A percentile compares a stretch with the other conserved stretches of the same genome.
Conservation (phyloP, 2,329 filamentous ascomycete genomes). For the Cephalotrichum gorgonifer region DNA sequence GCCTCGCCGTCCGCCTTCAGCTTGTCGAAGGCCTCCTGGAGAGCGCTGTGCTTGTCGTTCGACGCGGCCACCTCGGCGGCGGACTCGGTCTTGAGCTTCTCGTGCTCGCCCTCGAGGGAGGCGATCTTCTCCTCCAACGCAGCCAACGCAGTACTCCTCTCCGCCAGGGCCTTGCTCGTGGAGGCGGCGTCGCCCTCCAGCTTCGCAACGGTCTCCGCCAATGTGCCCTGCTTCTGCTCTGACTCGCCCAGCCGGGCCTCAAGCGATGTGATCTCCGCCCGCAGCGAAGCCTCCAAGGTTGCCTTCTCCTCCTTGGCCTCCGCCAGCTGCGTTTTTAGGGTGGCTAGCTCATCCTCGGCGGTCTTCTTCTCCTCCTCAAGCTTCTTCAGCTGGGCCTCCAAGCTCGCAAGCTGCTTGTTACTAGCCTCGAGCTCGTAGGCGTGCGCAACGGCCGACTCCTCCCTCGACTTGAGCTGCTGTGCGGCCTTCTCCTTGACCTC, state of each 20-base stretch:
- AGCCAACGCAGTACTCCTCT: slow-evolving; percentile 17
- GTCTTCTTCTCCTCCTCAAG: slow-evolving; percentile 18
- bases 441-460: slow-evolving; percentile 15
- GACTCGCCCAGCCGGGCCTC: slow-evolving; percentile 23
- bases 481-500: slow-evolving; percentile 11
- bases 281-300: slow-evolving; percentile 18
- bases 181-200: slow-evolving; percentile 21
- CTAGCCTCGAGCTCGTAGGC: slow-evolving; percentile 11
- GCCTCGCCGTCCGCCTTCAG: slow-evolving; percentile 15
- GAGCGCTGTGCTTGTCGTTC: slow-evolving; percentile 16
- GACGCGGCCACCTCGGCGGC: slow-evolving; percentile 18
- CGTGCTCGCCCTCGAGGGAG: slow-evolving; percentile 11
- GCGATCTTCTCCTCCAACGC: slow-evolving; percentile 14
- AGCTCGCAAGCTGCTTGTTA: slow-evolving; percentile 10
- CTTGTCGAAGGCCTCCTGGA: slow-evolving; percentile 16
- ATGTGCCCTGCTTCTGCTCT: slow-evolving; percentile 18
- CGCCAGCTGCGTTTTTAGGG: slow-evolving; percentile 21
- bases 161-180: slow-evolving; percentile 14
- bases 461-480: slow-evolving; percentile 13
- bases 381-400: slow-evolving; percentile 9
- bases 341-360: slow-evolving; percentile 20
- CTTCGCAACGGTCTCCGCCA: slow-evolving; percentile 18
- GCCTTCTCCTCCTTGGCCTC: slow-evolving; percentile 22
- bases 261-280: slow-evolving; percentile 19
- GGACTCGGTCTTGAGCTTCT: slow-evolving; percentile 13